Percentiles rank a stretch among this genome's conserved stretches.
Conservation (phyloP, 2,329 filamentous ascomycete species). For the Fusarium sp. region DNA sequence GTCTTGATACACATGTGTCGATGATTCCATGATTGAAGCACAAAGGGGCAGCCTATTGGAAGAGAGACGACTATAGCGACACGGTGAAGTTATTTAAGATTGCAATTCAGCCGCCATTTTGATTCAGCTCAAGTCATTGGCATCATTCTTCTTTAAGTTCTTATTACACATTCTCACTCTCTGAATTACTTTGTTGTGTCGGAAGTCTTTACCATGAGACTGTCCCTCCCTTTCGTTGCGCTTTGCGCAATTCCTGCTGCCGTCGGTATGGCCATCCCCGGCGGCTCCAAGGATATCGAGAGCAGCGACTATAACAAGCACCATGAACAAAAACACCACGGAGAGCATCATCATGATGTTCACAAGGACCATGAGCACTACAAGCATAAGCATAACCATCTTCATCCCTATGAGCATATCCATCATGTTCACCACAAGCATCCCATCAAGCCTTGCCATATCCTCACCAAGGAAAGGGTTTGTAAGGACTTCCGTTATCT, state of each 20-base stretch:
- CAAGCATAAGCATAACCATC: constrained; percentile 24
- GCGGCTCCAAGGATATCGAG: neutral
- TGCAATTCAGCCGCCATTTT: neutral
- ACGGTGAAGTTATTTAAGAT: constrained; percentile 19
- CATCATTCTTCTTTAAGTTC: neutral
- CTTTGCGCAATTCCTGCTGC: constrained; percentile 38
- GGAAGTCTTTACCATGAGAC: constrained; percentile 37
- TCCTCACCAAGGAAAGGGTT: constrained; percentile 39
- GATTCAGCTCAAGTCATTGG: neutral
- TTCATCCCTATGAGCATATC: constrained; percentile 29
- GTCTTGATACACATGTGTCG: neutral
- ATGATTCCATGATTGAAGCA: constrained; percentile 8
- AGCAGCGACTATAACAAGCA: neutral
- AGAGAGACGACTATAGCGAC: neutral
- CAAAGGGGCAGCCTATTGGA: neutral
- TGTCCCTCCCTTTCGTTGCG: constrained; percentile 37
- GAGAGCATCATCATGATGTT: constrained; percentile 22
- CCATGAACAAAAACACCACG: constrained; percentile 6
- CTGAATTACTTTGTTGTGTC: neutral
- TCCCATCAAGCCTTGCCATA: constrained; percentile 28
- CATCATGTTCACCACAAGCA: constrained; percentile 33
- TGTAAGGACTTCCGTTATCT: constrained; percentile 44
- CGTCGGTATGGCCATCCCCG: constrained; percentile 11
- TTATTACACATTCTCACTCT: constrained; percentile 10
- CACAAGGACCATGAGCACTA: constrained; percentile 25